phyloP scores from a whole-genome alignment of 768 basidiomycete species.

The Calocybe indica region DNA sequence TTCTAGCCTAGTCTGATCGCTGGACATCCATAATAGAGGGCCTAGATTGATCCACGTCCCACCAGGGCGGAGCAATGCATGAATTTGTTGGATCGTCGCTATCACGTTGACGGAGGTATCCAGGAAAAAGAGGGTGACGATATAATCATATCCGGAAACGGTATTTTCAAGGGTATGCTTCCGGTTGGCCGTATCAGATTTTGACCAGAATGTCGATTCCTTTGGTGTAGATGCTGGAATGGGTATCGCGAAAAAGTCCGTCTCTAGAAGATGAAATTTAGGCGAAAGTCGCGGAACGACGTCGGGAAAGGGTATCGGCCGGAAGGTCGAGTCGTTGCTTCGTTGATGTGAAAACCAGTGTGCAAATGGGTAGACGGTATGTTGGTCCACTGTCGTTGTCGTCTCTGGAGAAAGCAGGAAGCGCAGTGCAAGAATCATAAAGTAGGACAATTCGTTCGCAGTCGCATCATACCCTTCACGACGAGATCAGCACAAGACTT shows the following conservation, averaged over 20 bases:
- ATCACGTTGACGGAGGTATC: constrained; percentile 54
- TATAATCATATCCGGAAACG: constrained; percentile 42
- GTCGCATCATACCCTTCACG: constrained; percentile 46
- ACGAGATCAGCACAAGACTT: constrained; percentile 3
- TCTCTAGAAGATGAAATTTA: constrained; percentile 41
- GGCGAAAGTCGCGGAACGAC: constrained; percentile 42
- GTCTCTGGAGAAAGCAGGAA: constrained; percentile 47
- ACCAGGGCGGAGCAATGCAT: constrained; percentile 49
- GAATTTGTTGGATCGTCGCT: constrained; percentile 51
- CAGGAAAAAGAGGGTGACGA: constrained; percentile 65
- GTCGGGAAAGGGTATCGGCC: constrained; percentile 54
- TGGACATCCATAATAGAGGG: constrained; percentile 58
- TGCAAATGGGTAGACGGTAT: constrained; percentile 52
- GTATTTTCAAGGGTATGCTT: background rate
- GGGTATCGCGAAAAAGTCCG: constrained; percentile 48
- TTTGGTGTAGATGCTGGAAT: constrained; percentile 12
- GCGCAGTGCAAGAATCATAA: constrained; percentile 57
- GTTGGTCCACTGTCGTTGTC: constrained; percentile 37
- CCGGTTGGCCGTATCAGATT: background rate
- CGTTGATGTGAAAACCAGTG: constrained; percentile 72
- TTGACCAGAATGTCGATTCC: constrained; percentile 11
- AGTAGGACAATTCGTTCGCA: constrained; percentile 59
- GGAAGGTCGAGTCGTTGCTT: constrained; percentile 41
- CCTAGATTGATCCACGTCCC: constrained; percentile 72
- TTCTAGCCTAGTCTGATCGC: constrained; percentile 48